Evolutionary conservation across 2,329 filamentous ascomycete genomes (phyloP), one percentile per base, ranked within the genome.

Genomic region (Chaetomiaceae sp.): DNA sequence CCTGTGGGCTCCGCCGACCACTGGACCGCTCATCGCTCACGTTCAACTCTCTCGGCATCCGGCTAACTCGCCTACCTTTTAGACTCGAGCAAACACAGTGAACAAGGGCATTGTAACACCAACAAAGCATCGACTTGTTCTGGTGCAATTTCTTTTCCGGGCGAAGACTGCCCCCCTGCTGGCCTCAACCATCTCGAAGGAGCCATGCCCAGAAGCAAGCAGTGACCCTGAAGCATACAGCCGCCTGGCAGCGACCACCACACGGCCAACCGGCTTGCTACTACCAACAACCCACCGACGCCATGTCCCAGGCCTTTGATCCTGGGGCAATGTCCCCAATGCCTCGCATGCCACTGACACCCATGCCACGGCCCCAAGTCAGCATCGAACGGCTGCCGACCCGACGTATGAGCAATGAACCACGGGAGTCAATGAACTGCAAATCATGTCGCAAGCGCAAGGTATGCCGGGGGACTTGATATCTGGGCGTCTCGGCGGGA

Each of bases 381-480:
- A 85, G 86, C 66, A 92, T 92, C 67, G 86, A 91, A 70, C 82
- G 87, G 55, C 73, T 92, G 58, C 85, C 86, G 21, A 77, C 83
- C 48, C 82, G 85, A 56, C 82, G 86, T 37, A 74, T 82, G 69
- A 83, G 78, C 68, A 85, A 81, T 62, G 87, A 93, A 67, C 87
- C 87, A 35, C 83, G 87, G 62, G 89, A 95, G 74, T 87, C 87
- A 30, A 95, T 95, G 89, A 95, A 95, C 68, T 95, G 89, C 81
- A 95, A 95, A 70, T 93, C 88, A 50, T 95, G 89, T 74, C 82
- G 89, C 60, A 95, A 95, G 71, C 79, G 89, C 72, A 95, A 95
- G 85, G 89, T 92, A 69, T 42, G 73, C 54, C 16, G 20, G 9
- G 10, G 23, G n/a, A 1, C 8, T 21, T 1, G 16, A 20, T 21